Evolutionary conservation across 2,329 filamentous ascomycete species (phyloP).

Genomic region (Coniosporium tulheliwenetii): DNA sequence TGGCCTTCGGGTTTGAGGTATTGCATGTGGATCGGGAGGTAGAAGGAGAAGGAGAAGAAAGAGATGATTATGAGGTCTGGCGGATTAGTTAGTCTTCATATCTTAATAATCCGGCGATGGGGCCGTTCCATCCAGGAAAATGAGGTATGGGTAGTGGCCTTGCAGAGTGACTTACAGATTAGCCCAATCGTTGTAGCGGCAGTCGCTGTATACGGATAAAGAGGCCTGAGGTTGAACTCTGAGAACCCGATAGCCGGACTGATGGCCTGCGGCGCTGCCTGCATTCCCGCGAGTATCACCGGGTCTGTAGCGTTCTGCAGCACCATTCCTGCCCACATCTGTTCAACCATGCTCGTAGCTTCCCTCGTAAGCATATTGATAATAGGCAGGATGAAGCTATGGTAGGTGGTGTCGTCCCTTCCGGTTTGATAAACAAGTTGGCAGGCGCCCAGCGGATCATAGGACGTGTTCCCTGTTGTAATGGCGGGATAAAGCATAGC

Average conservation of each 20-base stretch:
- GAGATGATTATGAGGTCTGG: constrained; percentile 46
- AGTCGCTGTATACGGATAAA: constrained; percentile 36
- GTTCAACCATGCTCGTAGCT: constrained; percentile 33
- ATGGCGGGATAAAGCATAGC: constrained; percentile 40
- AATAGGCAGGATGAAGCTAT: constrained; percentile 37
- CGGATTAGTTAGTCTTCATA: background rate
- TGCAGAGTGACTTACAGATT: constrained; percentile 27
- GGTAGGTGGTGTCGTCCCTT: constrained; percentile 39
- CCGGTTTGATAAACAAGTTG: constrained; percentile 41
- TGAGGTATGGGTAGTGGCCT: too few species aligned
- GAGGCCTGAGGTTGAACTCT: constrained; percentile 42
- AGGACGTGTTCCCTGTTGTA: constrained; percentile 37
- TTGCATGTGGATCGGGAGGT: constrained; percentile 46
- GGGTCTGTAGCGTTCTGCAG: constrained; percentile 25
- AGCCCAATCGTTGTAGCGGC: constrained; percentile 46
- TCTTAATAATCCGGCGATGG: background rate
- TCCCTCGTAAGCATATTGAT: constrained; percentile 31
- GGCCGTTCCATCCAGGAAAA: too few species aligned
- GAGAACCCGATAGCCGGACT: constrained; percentile 41
- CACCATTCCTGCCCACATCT: constrained; percentile 24
- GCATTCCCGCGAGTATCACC: constrained; percentile 25
- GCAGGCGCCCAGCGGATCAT: constrained; percentile 43
- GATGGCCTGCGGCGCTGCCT: constrained; percentile 34
- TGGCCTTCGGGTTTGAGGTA: constrained; percentile 40
- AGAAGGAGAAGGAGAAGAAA: constrained; percentile 51